phyloP scores from a whole-genome alignment of 2,329 filamentous ascomycete species.

The Endothia cerciana region DNA sequence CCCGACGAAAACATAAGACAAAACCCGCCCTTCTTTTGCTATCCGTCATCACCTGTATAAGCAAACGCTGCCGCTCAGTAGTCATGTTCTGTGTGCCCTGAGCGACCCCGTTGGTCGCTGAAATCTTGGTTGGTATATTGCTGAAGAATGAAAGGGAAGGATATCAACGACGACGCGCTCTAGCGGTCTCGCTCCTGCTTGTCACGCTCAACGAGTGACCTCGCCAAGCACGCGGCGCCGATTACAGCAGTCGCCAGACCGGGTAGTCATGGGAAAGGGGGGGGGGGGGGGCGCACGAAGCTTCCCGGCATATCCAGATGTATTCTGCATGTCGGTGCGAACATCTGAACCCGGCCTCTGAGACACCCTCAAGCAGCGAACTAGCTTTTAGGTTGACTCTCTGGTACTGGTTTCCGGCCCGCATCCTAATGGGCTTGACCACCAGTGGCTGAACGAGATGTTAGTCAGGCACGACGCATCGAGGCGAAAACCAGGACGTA shows the following conservation, averaged over 20 bases:
- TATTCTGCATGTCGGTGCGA: background rate
- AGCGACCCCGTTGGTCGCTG: background rate
- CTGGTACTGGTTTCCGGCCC: background rate
- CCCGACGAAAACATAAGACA: background rate
- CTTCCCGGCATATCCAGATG: background rate
- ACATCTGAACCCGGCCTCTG: background rate
- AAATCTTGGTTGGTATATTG: conserved; percentile 4
- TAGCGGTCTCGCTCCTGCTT: background rate
- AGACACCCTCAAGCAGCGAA: no score
- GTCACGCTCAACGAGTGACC: background rate
- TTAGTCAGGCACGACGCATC: conserved; percentile 33
- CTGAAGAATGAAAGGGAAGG: background rate
- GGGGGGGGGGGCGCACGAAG: no score
- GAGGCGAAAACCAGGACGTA: conserved; percentile 16
- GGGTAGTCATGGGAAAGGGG: background rate
- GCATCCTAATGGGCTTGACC: conserved; percentile 30
- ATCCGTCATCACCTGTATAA: conserved; percentile 4
- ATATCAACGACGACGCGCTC: background rate
- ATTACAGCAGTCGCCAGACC: background rate
- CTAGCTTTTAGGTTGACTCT: background rate
- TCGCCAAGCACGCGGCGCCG: background rate
- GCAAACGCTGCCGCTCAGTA: conserved; percentile 6
- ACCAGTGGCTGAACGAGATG: conserved; percentile 36
- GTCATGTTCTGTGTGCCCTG: conserved; percentile 3
- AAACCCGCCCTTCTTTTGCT: background rate